Evolutionary conservation across 2,329 filamentous ascomycete species (phyloP), one percentile per base, ranked within the genome.

Genomic region (Lachnellula arida): DNA sequence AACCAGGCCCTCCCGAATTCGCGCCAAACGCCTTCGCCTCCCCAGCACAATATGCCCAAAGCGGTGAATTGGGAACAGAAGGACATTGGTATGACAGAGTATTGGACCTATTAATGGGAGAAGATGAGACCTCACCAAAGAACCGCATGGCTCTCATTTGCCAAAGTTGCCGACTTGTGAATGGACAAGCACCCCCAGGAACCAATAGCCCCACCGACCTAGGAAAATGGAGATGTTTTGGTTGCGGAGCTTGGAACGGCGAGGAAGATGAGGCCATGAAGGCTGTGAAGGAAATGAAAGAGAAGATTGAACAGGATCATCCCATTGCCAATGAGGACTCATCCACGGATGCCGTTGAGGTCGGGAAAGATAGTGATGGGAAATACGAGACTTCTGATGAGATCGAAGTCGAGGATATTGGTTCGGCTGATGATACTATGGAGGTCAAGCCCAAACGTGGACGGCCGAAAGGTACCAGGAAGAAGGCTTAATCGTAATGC

Each of bases 61-160:
- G 54, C 28, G 48, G 47, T 25, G 64, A 67, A n/a, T 34, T 57
- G 4, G 55, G 49, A 40, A 15, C 50, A 11, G 64, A 57, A 42
- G 76, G 84, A 15, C 86, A 88, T 68, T 99, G 94, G 94, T 99
- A 97, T 73, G 94, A 99, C 70, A 85, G 93, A 54, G 85, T 99
- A 52, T 78, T 99, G 55, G 94, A 99, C 67, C 83, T 96, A 0
- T 82, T 99, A 25, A 81, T 99, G 0, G 94, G 94, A 49, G 94
- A 99, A 68, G 94, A 99, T 67, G 94, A 99, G 73, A 95, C 89
- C 4, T 85, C 89, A 12, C 84, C 93, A 2, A 95, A 91, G 75
- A 97, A 97, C 72, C 85, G 94, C 17, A 84, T 96, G 56, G 93
- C 86, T 7, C 77, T 99, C 61, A 90, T 99, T 54, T 99, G 94